Evolutionary conservation across 352 stramenopile genomes (phyloP).

Genomic region (Blastocystis sp.): DNA sequence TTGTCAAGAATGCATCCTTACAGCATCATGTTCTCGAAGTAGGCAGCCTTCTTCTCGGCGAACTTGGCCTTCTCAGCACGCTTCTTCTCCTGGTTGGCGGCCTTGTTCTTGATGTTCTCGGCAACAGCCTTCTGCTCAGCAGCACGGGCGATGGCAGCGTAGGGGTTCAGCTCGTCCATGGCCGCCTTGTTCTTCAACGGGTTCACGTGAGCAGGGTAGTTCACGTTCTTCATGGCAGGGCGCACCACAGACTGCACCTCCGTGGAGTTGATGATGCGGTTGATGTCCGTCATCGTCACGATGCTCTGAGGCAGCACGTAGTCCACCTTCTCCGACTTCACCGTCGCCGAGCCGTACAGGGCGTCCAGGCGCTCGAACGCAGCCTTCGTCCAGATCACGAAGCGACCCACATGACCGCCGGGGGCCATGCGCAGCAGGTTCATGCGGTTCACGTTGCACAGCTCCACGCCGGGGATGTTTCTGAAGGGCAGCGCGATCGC

Average conservation of each 20-base stretch:
- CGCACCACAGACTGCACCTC: conserved; percentile 94
- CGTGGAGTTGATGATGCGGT: conserved; percentile 78
- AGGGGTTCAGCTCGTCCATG: conserved; percentile 93
- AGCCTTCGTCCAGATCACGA: conserved; percentile 96
- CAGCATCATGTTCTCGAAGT: conserved; percentile 76
- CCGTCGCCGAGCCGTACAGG: conserved; percentile 78
- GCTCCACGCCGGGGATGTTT: conserved; percentile 94
- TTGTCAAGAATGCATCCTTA: conserved; percentile 33
- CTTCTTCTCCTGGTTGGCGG: conserved; percentile 78
- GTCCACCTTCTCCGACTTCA: conserved; percentile 79
- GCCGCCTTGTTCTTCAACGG: conserved; percentile 88
- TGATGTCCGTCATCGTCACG: conserved; percentile 91
- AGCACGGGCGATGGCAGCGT: conserved; percentile 86
- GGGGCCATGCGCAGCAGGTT: conserved; percentile 95
- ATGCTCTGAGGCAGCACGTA: conserved; percentile 87
- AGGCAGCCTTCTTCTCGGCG: conserved; percentile 77
- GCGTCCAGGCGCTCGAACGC: conserved; percentile 92
- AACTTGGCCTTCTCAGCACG: conserved; percentile 80
- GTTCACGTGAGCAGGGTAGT: conserved; percentile 93
- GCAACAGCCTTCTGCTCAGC: conserved; percentile 83
- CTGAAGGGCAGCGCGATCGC: conserved; percentile 84
- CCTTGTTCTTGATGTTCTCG: conserved; percentile 84
- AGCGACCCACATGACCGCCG: conserved; percentile 95
- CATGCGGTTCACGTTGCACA: conserved; percentile 91
- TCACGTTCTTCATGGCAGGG: conserved; percentile 84